Conservation (phyloP, 805 yeast genomes). For the Blastobotrys robertii region DNA sequence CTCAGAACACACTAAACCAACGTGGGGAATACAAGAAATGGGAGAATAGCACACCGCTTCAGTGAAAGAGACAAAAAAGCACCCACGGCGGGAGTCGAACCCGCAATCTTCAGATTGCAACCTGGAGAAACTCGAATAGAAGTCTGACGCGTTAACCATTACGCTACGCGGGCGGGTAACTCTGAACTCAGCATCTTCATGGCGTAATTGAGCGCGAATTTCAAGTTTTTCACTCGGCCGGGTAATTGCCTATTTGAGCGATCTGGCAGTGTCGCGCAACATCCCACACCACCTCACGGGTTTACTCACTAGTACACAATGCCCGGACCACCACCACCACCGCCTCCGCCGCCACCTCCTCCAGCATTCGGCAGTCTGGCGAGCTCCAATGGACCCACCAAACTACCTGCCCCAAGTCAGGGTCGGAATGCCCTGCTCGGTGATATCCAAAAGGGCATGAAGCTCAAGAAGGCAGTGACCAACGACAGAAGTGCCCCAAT, state of each 20-base stretch:
- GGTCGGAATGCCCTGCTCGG: conserved; percentile 47
- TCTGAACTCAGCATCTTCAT: no score
- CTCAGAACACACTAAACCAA: no score
- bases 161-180: conserved; percentile 29
- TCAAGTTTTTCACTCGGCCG: no score
- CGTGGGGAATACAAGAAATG: no score
- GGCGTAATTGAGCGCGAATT: no score
- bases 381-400: conserved; percentile 10
- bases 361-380: conserved; percentile 22
- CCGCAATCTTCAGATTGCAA: conserved; percentile 31
- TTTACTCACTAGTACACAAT: conserved; percentile 14
- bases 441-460: conserved; percentile 67
- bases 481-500: conserved; percentile 56
- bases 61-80: conserved; percentile 11
- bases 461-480: conserved; percentile 53
- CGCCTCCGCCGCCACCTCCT: conserved; percentile 27
- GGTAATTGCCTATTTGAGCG: background rate
- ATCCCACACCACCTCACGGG: conserved; percentile 2
- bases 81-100: conserved; percentile 35
- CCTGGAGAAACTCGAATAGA: conserved; percentile 19
- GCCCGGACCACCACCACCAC: conserved; percentile 45
- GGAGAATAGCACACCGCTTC: no score
- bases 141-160: conserved; percentile 35
- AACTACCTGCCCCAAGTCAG: conserved; percentile 24
- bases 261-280: background rate